Percentiles rank a stretch among this genome's conserved stretches.
Conservation (phyloP, 2,329 filamentous ascomycete species). For the Thelonectria blattea region DNA sequence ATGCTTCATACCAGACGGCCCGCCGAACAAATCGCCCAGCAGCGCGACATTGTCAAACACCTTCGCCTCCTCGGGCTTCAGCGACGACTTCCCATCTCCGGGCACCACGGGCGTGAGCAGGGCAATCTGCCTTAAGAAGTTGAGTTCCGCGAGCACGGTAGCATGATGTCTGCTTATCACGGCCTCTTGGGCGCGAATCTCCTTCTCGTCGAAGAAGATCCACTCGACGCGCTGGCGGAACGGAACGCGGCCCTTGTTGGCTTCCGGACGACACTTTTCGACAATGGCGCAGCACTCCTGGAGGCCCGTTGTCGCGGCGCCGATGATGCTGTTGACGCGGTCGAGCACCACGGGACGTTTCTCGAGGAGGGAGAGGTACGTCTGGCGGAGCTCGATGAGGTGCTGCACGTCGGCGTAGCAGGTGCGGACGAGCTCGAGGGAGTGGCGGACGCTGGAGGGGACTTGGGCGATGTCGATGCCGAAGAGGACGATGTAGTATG, state of each 20-base stretch:
- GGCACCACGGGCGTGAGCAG: slow-evolving; percentile 21
- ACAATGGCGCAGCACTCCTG: slow-evolving; percentile 39
- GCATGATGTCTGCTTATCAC: slow-evolving; percentile 39
- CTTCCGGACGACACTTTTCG: slow-evolving; percentile 38
- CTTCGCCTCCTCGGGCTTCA: not conserved
- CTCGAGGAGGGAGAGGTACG: slow-evolving; percentile 35
- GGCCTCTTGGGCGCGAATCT: slow-evolving; percentile 38
- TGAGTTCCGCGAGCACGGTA: slow-evolving; percentile 39
- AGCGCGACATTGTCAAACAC: slow-evolving; percentile 29
- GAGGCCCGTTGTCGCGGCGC: slow-evolving; percentile 36
- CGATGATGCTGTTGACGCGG: slow-evolving; percentile 40
- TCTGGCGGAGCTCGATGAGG: slow-evolving; percentile 41
- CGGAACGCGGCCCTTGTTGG: slow-evolving; percentile 24
- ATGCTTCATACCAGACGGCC: slow-evolving; percentile 9
- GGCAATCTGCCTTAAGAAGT: slow-evolving; percentile 34
- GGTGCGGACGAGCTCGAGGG: slow-evolving; percentile 42
- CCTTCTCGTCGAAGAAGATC: slow-evolving; percentile 32
- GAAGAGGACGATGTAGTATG: slow-evolving; percentile 24
- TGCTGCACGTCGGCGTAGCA: slow-evolving; percentile 42
- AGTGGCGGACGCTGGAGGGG: slow-evolving; percentile 36
- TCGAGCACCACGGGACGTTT: slow-evolving; percentile 34
- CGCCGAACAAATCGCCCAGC: slow-evolving; percentile 27
- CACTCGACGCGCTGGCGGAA: slow-evolving; percentile 34
- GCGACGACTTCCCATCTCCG: not conserved
- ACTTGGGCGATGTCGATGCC: slow-evolving; percentile 35